Conservation (phyloP, 805 yeast species). For the Komagataella phaffii region DNA sequence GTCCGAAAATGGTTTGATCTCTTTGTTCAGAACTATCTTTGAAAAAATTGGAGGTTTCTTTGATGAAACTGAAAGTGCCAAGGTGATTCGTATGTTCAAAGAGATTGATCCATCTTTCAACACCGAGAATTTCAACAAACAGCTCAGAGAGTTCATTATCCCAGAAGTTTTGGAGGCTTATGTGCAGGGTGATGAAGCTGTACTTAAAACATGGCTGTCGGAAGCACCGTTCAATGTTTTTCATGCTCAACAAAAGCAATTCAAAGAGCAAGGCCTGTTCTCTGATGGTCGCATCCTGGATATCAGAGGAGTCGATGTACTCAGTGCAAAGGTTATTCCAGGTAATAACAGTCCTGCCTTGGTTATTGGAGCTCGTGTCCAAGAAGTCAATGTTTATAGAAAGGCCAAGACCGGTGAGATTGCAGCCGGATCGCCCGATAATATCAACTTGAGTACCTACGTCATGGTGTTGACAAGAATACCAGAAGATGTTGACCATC, state of each 20-base stretch:
- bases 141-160: constrained; percentile 80
- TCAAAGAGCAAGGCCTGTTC: constrained; percentile 80
- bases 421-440: constrained; percentile 93
- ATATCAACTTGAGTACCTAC: constrained; percentile 84
- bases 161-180: constrained; percentile 96
- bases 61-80: constrained; percentile 93
- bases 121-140: constrained; percentile 63
- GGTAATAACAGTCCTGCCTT: constrained; percentile 89
- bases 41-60: constrained; percentile 79
- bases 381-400: constrained; percentile 83
- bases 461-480: constrained; percentile 92
- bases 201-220: constrained; percentile 80
- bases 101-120: constrained; percentile 84
- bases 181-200: constrained; percentile 77
- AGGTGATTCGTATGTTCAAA: constrained; percentile 76
- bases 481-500: constrained; percentile 83
- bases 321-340: constrained; percentile 74
- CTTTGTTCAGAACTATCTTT: constrained; percentile 64
- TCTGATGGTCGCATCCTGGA: constrained; percentile 89
- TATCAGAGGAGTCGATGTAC: constrained; percentile 88
- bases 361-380: constrained; percentile 92
- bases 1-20: constrained; percentile 82
- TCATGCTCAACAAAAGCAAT: constrained; percentile 85
- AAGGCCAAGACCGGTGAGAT: constrained; percentile 86
- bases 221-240: constrained; percentile 96